Percentiles rank a stretch among this genome's conserved stretches.
Conservation (phyloP, 208 protist species). For the Leptomonas pyrrhocoris region DNA sequence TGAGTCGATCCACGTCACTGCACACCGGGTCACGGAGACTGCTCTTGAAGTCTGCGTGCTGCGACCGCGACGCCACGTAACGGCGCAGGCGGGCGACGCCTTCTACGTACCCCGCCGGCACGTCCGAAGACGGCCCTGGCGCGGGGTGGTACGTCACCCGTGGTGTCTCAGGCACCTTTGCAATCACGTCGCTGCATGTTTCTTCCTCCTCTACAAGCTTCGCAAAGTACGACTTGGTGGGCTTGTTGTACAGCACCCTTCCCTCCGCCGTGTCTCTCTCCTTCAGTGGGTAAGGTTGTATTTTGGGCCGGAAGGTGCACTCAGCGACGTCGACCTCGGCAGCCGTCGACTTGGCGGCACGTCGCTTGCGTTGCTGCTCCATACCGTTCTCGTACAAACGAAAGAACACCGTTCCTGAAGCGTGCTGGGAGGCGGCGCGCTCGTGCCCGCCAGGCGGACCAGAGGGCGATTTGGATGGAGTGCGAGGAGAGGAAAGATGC, state of each 20-base stretch:
- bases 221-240: slow-evolving; percentile 67
- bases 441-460: neutral
- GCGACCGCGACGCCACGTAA: slow-evolving; percentile 41
- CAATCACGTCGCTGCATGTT: slow-evolving; percentile 30
- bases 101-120: slow-evolving; percentile 80
- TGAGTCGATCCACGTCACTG: slow-evolving; percentile 4
- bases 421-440: neutral
- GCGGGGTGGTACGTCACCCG: slow-evolving; percentile 57
- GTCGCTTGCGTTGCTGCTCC: slow-evolving; percentile 27
- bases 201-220: slow-evolving; percentile 35
- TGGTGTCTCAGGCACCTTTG: slow-evolving; percentile 44
- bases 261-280: neutral
- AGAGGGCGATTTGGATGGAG: neutral
- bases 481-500: neutral
- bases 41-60: slow-evolving; percentile 8
- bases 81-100: slow-evolving; percentile 69
- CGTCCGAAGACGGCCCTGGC: slow-evolving; percentile 57
- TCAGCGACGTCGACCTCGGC: neutral
- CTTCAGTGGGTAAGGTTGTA: slow-evolving; percentile 10
- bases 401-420: slow-evolving; percentile 16
- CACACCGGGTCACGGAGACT: slow-evolving; percentile 39
- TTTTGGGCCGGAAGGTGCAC: slow-evolving; percentile 22
- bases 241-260: slow-evolving; percentile 39
- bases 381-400: slow-evolving; percentile 36
- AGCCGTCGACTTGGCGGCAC: neutral